Conservation (phyloP, 1,284 basidiomycete species). For the Athelia psychrophila region DNA sequence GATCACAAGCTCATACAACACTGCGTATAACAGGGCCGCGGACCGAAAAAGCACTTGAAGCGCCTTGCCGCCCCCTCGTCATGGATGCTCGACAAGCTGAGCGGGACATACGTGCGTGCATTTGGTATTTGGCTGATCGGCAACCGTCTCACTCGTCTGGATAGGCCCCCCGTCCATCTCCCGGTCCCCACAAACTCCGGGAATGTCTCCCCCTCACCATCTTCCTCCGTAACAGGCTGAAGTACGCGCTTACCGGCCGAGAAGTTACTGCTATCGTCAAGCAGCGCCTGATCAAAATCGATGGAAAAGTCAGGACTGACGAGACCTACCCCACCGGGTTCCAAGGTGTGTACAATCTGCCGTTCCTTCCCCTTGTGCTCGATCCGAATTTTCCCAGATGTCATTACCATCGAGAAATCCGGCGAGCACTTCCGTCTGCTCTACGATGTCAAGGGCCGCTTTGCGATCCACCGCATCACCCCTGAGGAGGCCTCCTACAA, state of each 20-base stretch:
- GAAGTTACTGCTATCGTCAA: conserved; percentile 96
- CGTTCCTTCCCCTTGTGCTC: not conserved
- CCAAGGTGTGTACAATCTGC: conserved; percentile 76
- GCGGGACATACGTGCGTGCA: conserved; percentile 89
- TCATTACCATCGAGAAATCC: conserved; percentile 96
- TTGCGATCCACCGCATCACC: conserved; percentile 99
- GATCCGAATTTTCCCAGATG: conserved; percentile 53
- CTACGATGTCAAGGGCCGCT: conserved; percentile 99
- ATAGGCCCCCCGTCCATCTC: conserved; percentile 93
- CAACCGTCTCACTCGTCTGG: conserved; percentile 8
- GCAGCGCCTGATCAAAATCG: conserved; percentile 98
- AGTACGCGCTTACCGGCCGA: conserved; percentile 96
- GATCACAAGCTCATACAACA: not conserved
- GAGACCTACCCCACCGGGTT: conserved; percentile 96
- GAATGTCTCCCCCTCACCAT: conserved; percentile 94
- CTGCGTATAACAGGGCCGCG: conserved; percentile 67
- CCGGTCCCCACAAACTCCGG: conserved; percentile 98
- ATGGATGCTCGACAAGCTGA: conserved; percentile 99
- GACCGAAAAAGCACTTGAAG: conserved; percentile 99
- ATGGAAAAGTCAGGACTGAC: conserved; percentile 98
- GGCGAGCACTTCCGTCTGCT: conserved; percentile 99
- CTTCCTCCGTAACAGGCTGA: conserved; percentile 98
- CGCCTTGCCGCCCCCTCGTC: conserved; percentile 95
- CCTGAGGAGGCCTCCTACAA: conserved; percentile 98
- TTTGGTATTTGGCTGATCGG: conserved; percentile 5